Evolutionary conservation across 192 early-diverging fungal genomes (phyloP).

Genomic region (Gorgonomyces haynaldii): DNA sequence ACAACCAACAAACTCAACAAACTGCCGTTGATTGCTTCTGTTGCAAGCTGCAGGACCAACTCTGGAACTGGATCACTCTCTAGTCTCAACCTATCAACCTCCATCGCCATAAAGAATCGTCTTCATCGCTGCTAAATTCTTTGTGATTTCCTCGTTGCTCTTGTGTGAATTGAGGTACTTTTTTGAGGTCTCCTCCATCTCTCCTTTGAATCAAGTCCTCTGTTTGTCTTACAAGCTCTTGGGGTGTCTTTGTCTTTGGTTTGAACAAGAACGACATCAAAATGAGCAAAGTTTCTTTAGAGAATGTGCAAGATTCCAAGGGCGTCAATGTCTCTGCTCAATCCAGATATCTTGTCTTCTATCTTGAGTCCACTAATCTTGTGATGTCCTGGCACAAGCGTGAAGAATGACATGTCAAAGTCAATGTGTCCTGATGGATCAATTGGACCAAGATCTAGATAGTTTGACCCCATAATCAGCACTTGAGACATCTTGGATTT

Average conservation of each 20-base stretch:
- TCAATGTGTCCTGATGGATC: conserved; percentile 45
- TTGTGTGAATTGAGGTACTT: conserved; percentile 22
- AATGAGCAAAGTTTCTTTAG: too few relatives aligned
- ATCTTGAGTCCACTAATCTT: conserved; percentile 70
- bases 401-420: conserved; percentile 65
- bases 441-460: conserved; percentile 50
- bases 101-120: conserved; percentile 90
- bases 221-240: conserved; percentile 11
- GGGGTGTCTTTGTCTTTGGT: conserved; percentile 10
- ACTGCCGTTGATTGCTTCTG: conserved; percentile 90
- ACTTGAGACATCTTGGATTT: conserved; percentile 71
- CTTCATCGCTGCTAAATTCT: conserved; percentile 86
- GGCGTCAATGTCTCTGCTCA: conserved; percentile 66
- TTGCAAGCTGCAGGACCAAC: conserved; percentile 82
- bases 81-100: conserved; percentile 44
- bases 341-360: conserved; percentile 55
- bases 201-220: conserved; percentile 5
- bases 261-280: conserved; percentile 7
- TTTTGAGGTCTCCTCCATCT: conserved; percentile 9
- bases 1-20: conserved; percentile 74
- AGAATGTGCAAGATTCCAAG: too few relatives aligned
- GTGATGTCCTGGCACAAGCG: conserved; percentile 73
- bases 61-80: conserved; percentile 80
- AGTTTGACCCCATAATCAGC: conserved; percentile 50
- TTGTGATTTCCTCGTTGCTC: conserved; percentile 95